These are phyloP conservation scores for Senna siamea DNA, from an alignment of 306 rosid genomes.

Conservation along the genomic window DNA sequence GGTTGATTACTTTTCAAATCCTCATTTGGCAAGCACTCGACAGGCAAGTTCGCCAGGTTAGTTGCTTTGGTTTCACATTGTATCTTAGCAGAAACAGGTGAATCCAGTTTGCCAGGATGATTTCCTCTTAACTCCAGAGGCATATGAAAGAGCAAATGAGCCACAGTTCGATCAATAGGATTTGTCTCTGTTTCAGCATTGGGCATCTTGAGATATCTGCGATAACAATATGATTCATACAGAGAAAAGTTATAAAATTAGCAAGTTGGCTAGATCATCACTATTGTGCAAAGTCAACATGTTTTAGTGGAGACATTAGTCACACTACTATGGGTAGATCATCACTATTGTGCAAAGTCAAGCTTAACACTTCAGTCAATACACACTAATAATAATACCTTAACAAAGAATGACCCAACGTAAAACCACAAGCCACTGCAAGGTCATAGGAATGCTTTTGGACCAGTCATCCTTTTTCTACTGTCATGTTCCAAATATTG, in stretches of 20 bases:
- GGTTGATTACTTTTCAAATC: constrained; percentile 45
- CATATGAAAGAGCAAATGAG: constrained; percentile 86
- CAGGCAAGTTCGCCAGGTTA: constrained; percentile 42
- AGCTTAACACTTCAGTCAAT: too few relatives aligned
- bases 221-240: constrained; percentile 38
- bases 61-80: constrained; percentile 49
- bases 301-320: neutral
- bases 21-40: constrained; percentile 46
- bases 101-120: constrained; percentile 51
- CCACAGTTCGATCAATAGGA: constrained; percentile 84
- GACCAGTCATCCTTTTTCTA: neutral
- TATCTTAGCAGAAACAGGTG: constrained; percentile 52
- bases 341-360: too few relatives aligned
- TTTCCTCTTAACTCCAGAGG: constrained; percentile 63
- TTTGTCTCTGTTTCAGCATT: constrained; percentile 82
- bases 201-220: constrained; percentile 54
- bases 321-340: neutral
- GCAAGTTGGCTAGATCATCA: neutral
- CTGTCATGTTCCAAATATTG: neutral
- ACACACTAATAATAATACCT: too few relatives aligned
- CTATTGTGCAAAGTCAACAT: neutral
- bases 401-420: neutral
- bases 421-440: neutral
- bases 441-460: neutral
- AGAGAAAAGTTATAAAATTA: neutral